Percentiles rank a stretch among this genome's conserved stretches.
phyloP scores from a whole-genome alignment of 495 filamentous ascomycete genomes.

The Annulohypoxylon maeteangense region DNA sequence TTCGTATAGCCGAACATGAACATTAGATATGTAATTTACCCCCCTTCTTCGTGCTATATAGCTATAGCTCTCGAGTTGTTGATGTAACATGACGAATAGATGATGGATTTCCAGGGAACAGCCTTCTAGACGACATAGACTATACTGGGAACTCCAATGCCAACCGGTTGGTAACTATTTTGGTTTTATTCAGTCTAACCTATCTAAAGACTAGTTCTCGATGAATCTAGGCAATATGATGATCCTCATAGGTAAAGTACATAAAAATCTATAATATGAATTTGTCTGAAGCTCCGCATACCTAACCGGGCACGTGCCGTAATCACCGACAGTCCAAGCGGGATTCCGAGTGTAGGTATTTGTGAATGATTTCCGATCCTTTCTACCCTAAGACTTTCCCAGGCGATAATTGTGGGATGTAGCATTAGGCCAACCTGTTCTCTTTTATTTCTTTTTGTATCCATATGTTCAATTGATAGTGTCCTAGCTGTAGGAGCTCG shows the following conservation, averaged over 20 bases:
- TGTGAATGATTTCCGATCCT: too few relatives aligned
- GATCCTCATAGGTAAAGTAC: background rate
- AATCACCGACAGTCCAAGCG: too few relatives aligned
- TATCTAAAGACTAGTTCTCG: background rate
- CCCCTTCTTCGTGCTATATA: background rate
- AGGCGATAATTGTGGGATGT: too few relatives aligned
- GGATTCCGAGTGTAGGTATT: too few relatives aligned
- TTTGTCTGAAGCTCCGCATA: too few relatives aligned
- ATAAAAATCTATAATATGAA: background rate
- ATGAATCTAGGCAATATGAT: background rate
- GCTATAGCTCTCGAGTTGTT: background rate
- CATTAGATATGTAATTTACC: background rate
- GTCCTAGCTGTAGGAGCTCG: background rate
- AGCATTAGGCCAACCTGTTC: background rate
- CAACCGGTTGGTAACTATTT: conserved; percentile 1
- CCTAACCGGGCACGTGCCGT: too few relatives aligned
- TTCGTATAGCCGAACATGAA: background rate
- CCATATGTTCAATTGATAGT: too few relatives aligned
- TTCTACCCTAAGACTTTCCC: too few relatives aligned
- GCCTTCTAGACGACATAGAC: background rate
- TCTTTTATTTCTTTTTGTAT: too few relatives aligned
- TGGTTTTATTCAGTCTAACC: background rate
- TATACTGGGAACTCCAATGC: background rate
- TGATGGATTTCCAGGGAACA: conserved; percentile 5
- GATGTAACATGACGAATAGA: conserved; percentile 23